A percentile compares a stretch with the other conserved stretches of the same genome.
Conservation (phyloP, 179 eudicot genomes). For the Corrigiola litoralis region DNA sequence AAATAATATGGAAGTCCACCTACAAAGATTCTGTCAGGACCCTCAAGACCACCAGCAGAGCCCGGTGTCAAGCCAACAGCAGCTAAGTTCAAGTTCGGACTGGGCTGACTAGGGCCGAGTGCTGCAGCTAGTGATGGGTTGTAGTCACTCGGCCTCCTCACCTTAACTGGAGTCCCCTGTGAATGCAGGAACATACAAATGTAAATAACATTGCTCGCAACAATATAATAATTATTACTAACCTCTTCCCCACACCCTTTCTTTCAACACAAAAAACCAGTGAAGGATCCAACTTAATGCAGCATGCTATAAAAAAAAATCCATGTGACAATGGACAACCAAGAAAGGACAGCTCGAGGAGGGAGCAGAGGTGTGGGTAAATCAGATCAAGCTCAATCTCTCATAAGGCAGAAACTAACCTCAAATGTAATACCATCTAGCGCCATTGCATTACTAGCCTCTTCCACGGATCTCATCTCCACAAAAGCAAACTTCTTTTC, state of each 20-base stretch:
- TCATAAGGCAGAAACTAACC: constrained; percentile 29
- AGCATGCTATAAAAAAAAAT: not conserved
- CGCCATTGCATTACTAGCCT: constrained; percentile 99
- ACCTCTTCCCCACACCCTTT: not conserved
- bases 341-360: not conserved
- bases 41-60: constrained; percentile 95
- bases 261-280: not conserved
- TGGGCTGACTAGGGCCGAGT: constrained; percentile 96
- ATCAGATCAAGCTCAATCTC: not conserved
- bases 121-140: constrained; percentile 83
- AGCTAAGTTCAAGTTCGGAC: constrained; percentile 75
- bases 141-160: constrained; percentile 75
- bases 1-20: constrained; percentile 97
- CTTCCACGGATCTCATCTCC: constrained; percentile 95
- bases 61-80: constrained; percentile 94
- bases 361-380: not conserved
- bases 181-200: constrained; percentile 8
- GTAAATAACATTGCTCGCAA: too few relatives aligned
- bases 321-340: not conserved
- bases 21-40: constrained; percentile 95
- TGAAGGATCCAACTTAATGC: not conserved
- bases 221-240: not conserved
- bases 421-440: constrained; percentile 90
- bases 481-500: constrained; percentile 54
- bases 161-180: constrained; percentile 88